These are phyloP conservation scores for Boletus semigastroideus DNA, from an alignment of 1,284 basidiomycete genomes.

Conservation along the genomic window DNA sequence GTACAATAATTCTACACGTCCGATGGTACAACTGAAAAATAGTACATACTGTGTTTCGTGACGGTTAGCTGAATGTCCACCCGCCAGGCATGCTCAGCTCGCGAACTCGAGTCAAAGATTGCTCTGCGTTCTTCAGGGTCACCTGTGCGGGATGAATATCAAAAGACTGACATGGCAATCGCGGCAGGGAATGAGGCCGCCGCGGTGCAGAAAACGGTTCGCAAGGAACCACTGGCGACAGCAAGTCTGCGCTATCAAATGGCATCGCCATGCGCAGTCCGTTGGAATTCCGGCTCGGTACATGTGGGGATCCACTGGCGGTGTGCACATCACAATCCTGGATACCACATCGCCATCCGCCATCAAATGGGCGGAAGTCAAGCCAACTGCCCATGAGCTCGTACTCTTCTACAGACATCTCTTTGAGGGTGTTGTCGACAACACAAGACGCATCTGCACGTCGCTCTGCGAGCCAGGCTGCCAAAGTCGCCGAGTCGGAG, in stretches of 20 bases:
- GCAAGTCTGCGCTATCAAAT: slow-evolving; percentile 21
- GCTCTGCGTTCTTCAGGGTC: slow-evolving; percentile 9
- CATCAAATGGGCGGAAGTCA: slow-evolving; percentile 23
- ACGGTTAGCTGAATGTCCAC: slow-evolving; percentile 30
- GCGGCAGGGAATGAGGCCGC: slow-evolving; percentile 31
- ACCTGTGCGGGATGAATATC: slow-evolving; percentile 15
- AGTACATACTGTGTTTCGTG: not conserved
- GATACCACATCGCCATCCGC: slow-evolving; percentile 30
- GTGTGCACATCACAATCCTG: slow-evolving; percentile 31
- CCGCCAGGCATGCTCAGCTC: slow-evolving; percentile 39
- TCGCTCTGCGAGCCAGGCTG: slow-evolving; percentile 41
- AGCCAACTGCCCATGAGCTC: slow-evolving; percentile 50
- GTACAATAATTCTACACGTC: slow-evolving; percentile 20
- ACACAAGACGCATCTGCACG: slow-evolving; percentile 21
- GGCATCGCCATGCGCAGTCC: slow-evolving; percentile 28
- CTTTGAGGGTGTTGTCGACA: slow-evolving; percentile 20
- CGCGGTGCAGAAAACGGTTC: slow-evolving; percentile 14
- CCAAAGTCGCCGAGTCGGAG: slow-evolving; percentile 37
- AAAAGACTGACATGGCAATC: slow-evolving; percentile 22
- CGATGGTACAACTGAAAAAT: slow-evolving; percentile 21
- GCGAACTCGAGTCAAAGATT: slow-evolving; percentile 10
- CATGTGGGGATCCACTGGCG: slow-evolving; percentile 23
- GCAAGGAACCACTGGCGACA: slow-evolving; percentile 10
- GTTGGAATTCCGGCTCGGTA: slow-evolving; percentile 5
- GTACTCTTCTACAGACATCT: slow-evolving; percentile 46